Conservation (phyloP, 371 early-diverging fungal genomes). For the Mortierella sp. region DNA sequence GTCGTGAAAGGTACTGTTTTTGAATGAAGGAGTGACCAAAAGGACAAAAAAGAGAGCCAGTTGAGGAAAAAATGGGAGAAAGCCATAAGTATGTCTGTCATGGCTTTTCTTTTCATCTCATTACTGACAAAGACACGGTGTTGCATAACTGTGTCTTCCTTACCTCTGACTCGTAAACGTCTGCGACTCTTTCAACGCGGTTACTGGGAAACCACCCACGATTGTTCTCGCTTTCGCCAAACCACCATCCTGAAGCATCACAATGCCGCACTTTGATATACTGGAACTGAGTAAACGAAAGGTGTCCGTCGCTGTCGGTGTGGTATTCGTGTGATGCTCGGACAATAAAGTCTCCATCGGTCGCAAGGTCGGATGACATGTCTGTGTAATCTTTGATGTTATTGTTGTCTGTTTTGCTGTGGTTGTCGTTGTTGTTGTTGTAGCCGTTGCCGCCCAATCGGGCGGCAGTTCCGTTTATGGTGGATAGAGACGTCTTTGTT, state of each 20-base stretch:
- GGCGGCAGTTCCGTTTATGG: constrained; percentile 40
- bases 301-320: constrained; percentile 36
- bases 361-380: constrained; percentile 18
- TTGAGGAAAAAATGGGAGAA: not conserved
- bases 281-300: constrained; percentile 44
- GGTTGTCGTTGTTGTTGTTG: constrained; percentile 9
- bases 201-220: constrained; percentile 56
- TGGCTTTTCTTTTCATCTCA: not conserved
- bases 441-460: constrained; percentile 31
- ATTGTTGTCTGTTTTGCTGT: not conserved
- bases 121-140: not conserved
- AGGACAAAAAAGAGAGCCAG: not conserved
- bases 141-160: not conserved
- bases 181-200: constrained; percentile 40
- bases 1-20: constrained; percentile 35
- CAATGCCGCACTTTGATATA: constrained; percentile 48
- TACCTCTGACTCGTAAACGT: constrained; percentile 46
- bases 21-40: not conserved
- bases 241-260: constrained; percentile 56
- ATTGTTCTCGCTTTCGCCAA: constrained; percentile 43
- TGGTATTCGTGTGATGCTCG: constrained; percentile 51
- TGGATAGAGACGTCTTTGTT: constrained; percentile 20
- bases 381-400: not conserved
- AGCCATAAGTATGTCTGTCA: not conserved
- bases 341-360: constrained; percentile 41